Percentiles rank a stretch among this genome's conserved stretches.
These are phyloP conservation scores for Penicillium concentricum DNA, from an alignment of 2,329 filamentous ascomycete species.

Conservation along the genomic window DNA sequence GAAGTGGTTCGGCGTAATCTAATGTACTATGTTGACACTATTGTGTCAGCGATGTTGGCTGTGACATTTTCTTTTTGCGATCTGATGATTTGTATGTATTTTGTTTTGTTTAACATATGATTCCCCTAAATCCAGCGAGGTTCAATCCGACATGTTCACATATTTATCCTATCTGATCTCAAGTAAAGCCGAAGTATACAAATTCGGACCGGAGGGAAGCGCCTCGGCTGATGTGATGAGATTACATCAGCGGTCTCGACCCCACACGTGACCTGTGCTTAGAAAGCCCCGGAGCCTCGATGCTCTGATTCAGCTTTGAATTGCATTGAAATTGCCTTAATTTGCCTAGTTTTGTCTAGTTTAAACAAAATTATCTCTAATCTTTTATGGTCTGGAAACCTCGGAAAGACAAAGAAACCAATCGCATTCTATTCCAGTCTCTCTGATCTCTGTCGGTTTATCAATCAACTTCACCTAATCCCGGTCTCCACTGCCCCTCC, in stretches of 20 bases:
- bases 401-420: constrained; percentile 4
- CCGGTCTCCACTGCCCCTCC: constrained; percentile 19
- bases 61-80: neutral
- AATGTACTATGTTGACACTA: constrained; percentile 20
- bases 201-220: neutral
- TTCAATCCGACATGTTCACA: neutral
- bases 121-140: constrained; percentile 1
- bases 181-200: neutral
- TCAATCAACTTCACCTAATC: constrained; percentile 17
- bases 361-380: neutral
- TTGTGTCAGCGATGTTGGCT: constrained; percentile 5
- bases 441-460: constrained; percentile 14
- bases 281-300: constrained; percentile 4
- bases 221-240: neutral
- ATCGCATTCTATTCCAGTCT: constrained; percentile 4
- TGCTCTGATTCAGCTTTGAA: neutral
- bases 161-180: neutral
- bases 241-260: constrained; percentile 12
- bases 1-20: constrained; percentile 34
- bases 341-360: neutral
- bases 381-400: neutral
- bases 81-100: constrained; percentile 9
- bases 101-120: neutral
- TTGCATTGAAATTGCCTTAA: neutral
- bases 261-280: constrained; percentile 5